Evolutionary conservation across 352 stramenopile genomes (phyloP).

Genomic region (Pythium scleroteichum): DNA sequence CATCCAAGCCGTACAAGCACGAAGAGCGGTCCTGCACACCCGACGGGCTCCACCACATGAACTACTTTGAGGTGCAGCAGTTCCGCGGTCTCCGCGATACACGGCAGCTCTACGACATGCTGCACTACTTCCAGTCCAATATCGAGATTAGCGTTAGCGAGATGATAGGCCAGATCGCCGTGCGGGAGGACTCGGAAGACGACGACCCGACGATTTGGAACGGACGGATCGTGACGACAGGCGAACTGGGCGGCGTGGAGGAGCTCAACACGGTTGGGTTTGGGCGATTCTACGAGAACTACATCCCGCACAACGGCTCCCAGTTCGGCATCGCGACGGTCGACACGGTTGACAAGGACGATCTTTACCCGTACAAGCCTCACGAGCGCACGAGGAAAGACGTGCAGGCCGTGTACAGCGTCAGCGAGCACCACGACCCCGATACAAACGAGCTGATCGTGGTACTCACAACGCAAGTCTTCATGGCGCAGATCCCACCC

Average conservation of each 20-base stretch:
- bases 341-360: slow-evolving; percentile 45
- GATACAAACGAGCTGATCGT: slow-evolving; percentile 21
- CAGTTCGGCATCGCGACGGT: slow-evolving; percentile 36
- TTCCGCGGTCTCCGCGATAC: slow-evolving; percentile 35
- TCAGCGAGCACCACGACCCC: slow-evolving; percentile 7
- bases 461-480: slow-evolving; percentile 16
- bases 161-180: slow-evolving; percentile 37
- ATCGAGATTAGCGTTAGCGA: slow-evolving; percentile 49
- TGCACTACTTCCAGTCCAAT: slow-evolving; percentile 35
- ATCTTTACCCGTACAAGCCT: slow-evolving; percentile 45
- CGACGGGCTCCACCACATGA: slow-evolving; percentile 9
- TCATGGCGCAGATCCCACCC: slow-evolving; percentile 16
- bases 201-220: slow-evolving; percentile 25
- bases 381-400: slow-evolving; percentile 39
- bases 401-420: slow-evolving; percentile 23
- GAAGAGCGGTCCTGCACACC: slow-evolving; percentile 8
- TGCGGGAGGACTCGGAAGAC: slow-evolving; percentile 37
- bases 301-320: slow-evolving; percentile 6
- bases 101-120: slow-evolving; percentile 34
- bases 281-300: slow-evolving; percentile 13
- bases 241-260: slow-evolving; percentile 24
- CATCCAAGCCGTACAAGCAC: slow-evolving; percentile 17
- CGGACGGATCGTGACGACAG: slow-evolving; percentile 32
- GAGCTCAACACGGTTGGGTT: slow-evolving; percentile 41
- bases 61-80: slow-evolving; percentile 39